Evolutionary conservation across 768 basidiomycete species (phyloP).

Genomic region (Termitomyces sp.): DNA sequence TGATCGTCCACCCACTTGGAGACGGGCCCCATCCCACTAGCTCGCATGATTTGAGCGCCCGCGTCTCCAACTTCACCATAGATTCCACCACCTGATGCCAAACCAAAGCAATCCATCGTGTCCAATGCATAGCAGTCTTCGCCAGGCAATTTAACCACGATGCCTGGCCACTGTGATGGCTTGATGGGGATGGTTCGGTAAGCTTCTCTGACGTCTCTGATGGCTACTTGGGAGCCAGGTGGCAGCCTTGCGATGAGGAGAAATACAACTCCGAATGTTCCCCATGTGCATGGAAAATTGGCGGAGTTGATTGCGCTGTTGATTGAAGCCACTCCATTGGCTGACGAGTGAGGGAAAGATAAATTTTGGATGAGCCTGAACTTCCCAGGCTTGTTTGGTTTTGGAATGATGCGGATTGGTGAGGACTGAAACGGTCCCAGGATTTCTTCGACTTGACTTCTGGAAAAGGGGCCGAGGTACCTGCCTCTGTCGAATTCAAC

Average conservation of each 20-base stretch:
- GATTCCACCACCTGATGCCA: neutral
- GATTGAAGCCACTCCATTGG: neutral
- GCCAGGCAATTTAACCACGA: too few relatives aligned
- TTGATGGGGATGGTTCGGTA: too few relatives aligned
- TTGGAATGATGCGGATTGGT: neutral
- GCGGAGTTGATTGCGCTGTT: neutral
- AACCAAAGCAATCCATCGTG: neutral
- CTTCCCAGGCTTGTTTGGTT: neutral
- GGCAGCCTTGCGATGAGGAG: neutral
- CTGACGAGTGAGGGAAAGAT: neutral
- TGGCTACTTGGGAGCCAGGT: neutral
- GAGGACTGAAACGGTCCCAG: neutral
- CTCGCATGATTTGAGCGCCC: neutral
- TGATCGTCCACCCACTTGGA: neutral
- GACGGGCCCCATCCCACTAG: neutral
- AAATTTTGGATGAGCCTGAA: neutral
- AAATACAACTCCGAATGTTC: neutral
- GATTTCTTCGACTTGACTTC: rapidly evolving
- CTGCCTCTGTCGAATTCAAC: too few relatives aligned
- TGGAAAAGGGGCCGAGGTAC: too few relatives aligned
- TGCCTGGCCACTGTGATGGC: too few relatives aligned
- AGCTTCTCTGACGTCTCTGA: neutral
- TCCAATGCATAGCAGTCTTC: rapidly evolving
- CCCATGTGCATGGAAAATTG: neutral
- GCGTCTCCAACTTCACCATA: neutral